Base-by-base conservation (phyloP, 495 filamentous ascomycete species). In the Neurospora tetraspora region DNA sequence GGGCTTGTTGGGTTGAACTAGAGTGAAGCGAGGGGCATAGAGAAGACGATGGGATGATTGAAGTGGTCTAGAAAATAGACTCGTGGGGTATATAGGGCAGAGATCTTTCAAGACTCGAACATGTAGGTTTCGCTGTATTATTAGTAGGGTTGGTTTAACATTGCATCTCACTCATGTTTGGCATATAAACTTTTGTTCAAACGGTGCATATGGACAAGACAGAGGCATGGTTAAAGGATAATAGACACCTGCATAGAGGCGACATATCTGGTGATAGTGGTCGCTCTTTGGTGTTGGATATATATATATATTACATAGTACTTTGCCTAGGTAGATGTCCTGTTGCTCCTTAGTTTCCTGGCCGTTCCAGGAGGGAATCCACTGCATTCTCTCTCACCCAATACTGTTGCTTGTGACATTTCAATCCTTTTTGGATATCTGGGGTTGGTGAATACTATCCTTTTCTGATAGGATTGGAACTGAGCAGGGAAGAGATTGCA, bases 1-100 rank as follows among this genome's bases (percentile, higher is more conserved):
- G 87, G 84, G 70, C 87, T 87, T 68, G 77, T 88, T 68, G 90
- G 94, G n/a, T 78, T 93, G 79, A 79, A 83, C 38, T 87, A 81
- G 76, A 18, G 40, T 18, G 34, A 39, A 23, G 36, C 37, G 34
- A 7, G 36, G 2, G 23, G 47, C 12, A 12, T 61, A 10, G 5
- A 14, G 23, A 31, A 11, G 23, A 14, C 3, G 14, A 10, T 40
- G 12, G 11, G 47, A 31, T 16, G 5, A 12, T 53, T 5, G 43
- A 11, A 47, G 8, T 11, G 43, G 45, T 23, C 45, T 53, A 11
- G 4, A 31, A 7, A 4, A 12, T 16, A 61, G 23, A 61, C 23
- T 31, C 2, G 16, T 7, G 40, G 4, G 47, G 47, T 61, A 61
- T 14, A 61, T 16, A 14, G 12, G 47, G 27, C 16, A 16, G 23